These are phyloP conservation scores for Waltergamsia citrina DNA, from an alignment of 2,329 filamentous ascomycete genomes.

Conservation along the genomic window DNA sequence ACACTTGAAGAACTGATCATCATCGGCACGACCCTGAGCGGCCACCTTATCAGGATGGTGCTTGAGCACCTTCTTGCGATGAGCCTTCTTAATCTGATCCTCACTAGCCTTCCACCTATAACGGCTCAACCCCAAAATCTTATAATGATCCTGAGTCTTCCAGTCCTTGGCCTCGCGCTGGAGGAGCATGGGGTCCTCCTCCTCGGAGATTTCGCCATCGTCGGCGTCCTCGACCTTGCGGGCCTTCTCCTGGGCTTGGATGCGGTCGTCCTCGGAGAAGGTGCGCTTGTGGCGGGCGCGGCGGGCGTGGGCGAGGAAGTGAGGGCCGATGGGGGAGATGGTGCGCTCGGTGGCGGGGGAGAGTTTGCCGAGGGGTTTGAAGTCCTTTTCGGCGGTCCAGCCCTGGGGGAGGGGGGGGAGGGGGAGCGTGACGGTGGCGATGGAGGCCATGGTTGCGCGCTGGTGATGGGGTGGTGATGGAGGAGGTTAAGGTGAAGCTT, in stretches of 20 bases:
- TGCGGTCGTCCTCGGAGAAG: slow-evolving; percentile 96
- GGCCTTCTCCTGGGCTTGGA: slow-evolving; percentile 88
- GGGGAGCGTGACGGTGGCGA: slow-evolving; percentile 50
- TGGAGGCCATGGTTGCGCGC: slow-evolving; percentile 48
- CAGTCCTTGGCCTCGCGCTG: slow-evolving; percentile 95
- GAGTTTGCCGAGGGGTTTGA: slow-evolving; percentile 73
- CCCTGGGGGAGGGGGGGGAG: slow-evolving; percentile 69
- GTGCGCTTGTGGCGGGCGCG: slow-evolving; percentile 94
- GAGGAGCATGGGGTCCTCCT: slow-evolving; percentile 87
- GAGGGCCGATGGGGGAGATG: slow-evolving; percentile 91
- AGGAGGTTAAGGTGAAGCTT: slow-evolving; percentile 6
- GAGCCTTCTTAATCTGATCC: slow-evolving; percentile 97
- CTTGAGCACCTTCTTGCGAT: slow-evolving; percentile 98
- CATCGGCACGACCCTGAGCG: slow-evolving; percentile 74
- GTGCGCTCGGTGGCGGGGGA: slow-evolving; percentile 73
- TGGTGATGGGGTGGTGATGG: slow-evolving; percentile 5
- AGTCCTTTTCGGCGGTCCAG: slow-evolving; percentile 85
- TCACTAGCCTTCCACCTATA: slow-evolving; percentile 89
- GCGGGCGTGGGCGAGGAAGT: slow-evolving; percentile 95
- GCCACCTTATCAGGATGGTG: slow-evolving; percentile 99
- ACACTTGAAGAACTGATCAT: slow-evolving; percentile 99
- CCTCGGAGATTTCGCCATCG: slow-evolving; percentile 82
- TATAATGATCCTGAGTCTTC: slow-evolving; percentile 99
- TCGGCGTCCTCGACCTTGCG: slow-evolving; percentile 94
- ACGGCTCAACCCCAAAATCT: slow-evolving; percentile 85